A percentile compares a stretch with the other conserved stretches of the same genome.
Evolutionary conservation across 2,329 filamentous ascomycete species (phyloP).

Genomic region (Ploettnerulaceae sp.): DNA sequence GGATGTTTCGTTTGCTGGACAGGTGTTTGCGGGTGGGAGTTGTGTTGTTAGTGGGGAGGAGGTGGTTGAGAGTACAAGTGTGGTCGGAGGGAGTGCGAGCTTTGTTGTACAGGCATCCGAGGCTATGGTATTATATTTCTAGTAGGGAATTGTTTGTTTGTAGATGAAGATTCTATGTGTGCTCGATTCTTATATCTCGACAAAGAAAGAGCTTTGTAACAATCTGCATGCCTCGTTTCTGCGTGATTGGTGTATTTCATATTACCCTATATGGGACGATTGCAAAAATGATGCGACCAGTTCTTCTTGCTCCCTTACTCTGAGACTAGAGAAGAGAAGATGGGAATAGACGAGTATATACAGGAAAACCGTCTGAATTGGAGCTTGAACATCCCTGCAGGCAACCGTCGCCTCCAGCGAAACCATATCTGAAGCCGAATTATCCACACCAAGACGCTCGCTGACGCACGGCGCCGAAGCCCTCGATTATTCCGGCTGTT

Average conservation of each 20-base stretch:
- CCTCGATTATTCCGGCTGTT: slow-evolving; percentile 48
- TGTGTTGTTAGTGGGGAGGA: slow-evolving; percentile 41
- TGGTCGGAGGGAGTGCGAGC: slow-evolving; percentile 37
- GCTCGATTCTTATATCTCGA: too few species aligned
- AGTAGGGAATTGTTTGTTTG: too few species aligned
- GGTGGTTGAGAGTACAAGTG: slow-evolving; percentile 35
- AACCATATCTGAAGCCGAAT: slow-evolving; percentile 48
- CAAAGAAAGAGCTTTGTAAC: too few species aligned
- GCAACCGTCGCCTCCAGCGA: slow-evolving; percentile 44
- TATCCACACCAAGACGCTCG: slow-evolving; percentile 37
- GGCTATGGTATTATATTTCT: slow-evolving; percentile 44
- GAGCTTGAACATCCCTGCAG: slow-evolving; percentile 42
- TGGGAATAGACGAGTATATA: too few species aligned
- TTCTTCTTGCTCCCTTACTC: background rate
- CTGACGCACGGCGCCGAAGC: slow-evolving; percentile 42
- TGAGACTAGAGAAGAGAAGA: background rate
- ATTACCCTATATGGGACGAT: slow-evolving; percentile 48
- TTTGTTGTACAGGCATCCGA: slow-evolving; percentile 43
- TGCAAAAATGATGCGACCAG: slow-evolving; percentile 39
- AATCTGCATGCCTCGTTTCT: too few species aligned
- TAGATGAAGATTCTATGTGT: too few species aligned
- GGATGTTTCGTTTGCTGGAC: slow-evolving; percentile 42
- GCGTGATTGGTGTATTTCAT: too few species aligned
- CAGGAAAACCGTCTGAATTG: slow-evolving; percentile 49
- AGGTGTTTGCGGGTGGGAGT: slow-evolving; percentile 42